Percentiles rank a stretch among this genome's conserved stretches.
Evolutionary conservation across 164 flowering plant genomes (phyloP).

Genomic region (Paratinospora sagittata): DNA sequence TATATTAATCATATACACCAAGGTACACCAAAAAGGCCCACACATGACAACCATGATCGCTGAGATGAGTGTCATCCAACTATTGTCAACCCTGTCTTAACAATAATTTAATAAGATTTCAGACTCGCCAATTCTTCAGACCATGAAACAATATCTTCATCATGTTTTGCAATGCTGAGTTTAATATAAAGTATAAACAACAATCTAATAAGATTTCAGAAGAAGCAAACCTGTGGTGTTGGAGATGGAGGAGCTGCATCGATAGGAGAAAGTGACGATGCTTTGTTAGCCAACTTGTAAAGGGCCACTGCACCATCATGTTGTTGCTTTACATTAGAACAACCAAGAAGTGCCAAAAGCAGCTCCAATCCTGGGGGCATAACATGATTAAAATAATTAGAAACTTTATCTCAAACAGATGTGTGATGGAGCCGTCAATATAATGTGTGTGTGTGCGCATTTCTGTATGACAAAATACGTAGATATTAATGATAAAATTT

Average conservation of each 20-base stretch:
- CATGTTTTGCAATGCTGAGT: not conserved
- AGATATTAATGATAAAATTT: not conserved
- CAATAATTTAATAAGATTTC: too few species aligned
- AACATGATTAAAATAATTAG: not conserved
- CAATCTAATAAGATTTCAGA: not conserved
- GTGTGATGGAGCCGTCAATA: not conserved
- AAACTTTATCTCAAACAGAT: not conserved
- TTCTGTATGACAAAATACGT: not conserved
- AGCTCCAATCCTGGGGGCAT: constrained; percentile 59
- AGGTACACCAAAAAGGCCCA: too few species aligned
- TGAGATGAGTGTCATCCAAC: not conserved
- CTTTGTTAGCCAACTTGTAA: constrained; percentile 74
- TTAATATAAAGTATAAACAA: not conserved
- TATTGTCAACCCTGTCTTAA: too few species aligned
- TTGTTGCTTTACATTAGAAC: constrained; percentile 61
- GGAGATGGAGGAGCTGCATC: constrained; percentile 99
- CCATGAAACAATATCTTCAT: not conserved
- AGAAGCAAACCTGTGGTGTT: constrained; percentile 60
- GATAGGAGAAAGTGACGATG: constrained; percentile 64
- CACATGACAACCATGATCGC: too few species aligned
- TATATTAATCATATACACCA: too few species aligned
- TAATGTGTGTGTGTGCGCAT: not conserved
- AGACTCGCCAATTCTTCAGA: not conserved
- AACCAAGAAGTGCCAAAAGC: constrained; percentile 77
- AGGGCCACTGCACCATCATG: constrained; percentile 82